phyloP scores from a whole-genome alignment of 495 filamentous ascomycete species.

The Hypoxylon cercidicola region DNA sequence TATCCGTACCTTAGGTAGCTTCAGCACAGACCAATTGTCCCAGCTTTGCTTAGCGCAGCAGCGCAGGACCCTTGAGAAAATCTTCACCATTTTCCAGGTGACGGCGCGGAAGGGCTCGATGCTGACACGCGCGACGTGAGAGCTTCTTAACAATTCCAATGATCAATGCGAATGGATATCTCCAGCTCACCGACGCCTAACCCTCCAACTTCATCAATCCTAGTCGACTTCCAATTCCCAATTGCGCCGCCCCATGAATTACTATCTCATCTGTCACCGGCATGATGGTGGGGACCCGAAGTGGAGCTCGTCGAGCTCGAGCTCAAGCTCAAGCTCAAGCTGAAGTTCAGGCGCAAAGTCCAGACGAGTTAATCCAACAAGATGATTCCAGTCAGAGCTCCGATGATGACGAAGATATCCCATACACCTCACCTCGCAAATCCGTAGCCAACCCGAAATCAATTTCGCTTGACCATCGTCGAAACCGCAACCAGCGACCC shows the following conservation, averaged over 20 bases:
- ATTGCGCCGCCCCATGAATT: background rate
- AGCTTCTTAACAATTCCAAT: background rate
- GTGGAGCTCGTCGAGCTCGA: constrained; percentile 17
- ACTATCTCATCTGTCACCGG: background rate
- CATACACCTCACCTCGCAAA: constrained; percentile 12
- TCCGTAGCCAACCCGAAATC: background rate
- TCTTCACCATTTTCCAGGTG: background rate
- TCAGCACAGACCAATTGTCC: constrained; percentile 3
- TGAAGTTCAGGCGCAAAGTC: constrained; percentile 11
- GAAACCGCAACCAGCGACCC: constrained; percentile 7
- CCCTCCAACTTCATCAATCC: too few relatives aligned
- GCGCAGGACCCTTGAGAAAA: background rate
- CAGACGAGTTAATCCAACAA: constrained; percentile 6
- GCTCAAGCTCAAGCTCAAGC: constrained; percentile 2
- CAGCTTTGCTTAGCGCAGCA: too few relatives aligned
- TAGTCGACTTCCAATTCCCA: background rate
- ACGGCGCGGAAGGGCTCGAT: too few relatives aligned
- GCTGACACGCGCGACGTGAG: background rate
- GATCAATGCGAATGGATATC: background rate
- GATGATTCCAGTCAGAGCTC: constrained; percentile 30
- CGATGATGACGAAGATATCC: constrained; percentile 27
- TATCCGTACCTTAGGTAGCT: background rate
- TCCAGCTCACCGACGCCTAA: background rate
- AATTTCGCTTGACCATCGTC: constrained; percentile 18
- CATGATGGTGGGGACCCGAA: constrained; percentile 35